Base-by-base conservation (phyloP, 2,329 filamentous ascomycete species). In the Colletotrichum endophyticum region DNA sequence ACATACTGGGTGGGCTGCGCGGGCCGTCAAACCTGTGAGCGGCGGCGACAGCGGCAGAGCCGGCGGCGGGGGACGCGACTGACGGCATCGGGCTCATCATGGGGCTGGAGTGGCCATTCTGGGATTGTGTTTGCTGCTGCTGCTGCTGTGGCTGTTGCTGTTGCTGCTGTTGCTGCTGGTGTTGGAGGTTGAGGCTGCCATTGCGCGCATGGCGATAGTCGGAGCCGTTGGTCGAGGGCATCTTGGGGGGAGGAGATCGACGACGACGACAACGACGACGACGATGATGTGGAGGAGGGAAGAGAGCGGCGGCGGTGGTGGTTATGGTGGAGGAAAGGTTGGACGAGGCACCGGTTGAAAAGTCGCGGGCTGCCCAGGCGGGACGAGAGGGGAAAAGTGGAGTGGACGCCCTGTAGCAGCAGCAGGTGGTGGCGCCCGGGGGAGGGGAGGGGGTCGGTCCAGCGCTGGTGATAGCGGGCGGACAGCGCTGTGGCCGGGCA, bases 1-100 rank as follows among this genome's bases (percentile, higher is more conserved):
- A 89, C 89, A 83, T 87, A 91, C 91, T 92, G 32, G 92, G 91
- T 78, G 92, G 92, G 84, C 91, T 93, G 80, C 91, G 86, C 63
- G 92, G 90, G 78, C 90, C 91, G 74, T 92, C 91, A 81, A 92
- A 92, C 79, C 90, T 84, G 79, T 83, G 25, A 61, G 57, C 27
- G 61, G 27, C 59, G 39, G 39, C 39, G 39, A 49, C 39, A 27
- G 67, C 56, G 61, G 36, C 69, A 34, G 63, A 56, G 28, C 39
- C 68, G 32, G 68, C 32, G 13, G 73, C 69, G 22, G 73, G 30
- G 13, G 81, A 80, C 36, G 74, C 57, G 56, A 56, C 49, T 72
- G 85, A 81, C 80, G 81, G 36, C 80, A 86, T 82, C 63, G 85
- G 82, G 78, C 81, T 81, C 82, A 85, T 84, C 34, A 80, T 77